Conservation (phyloP, 2,329 filamentous ascomycete species). For the Arthroderma sp. region DNA sequence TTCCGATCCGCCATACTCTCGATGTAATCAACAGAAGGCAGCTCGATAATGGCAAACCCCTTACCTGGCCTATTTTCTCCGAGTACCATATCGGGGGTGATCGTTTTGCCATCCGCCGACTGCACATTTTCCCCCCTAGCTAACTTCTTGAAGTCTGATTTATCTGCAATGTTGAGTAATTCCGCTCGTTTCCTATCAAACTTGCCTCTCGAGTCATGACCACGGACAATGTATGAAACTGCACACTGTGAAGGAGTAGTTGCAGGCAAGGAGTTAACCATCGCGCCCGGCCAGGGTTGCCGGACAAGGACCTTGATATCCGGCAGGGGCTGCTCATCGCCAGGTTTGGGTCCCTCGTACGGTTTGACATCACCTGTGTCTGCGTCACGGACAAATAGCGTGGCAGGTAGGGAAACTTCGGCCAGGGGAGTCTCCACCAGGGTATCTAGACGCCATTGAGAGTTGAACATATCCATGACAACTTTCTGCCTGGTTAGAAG, state of each 20-base stretch:
- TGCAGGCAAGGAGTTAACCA: constrained; percentile 52
- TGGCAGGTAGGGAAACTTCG: constrained; percentile 55
- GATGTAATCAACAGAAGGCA: constrained; percentile 61
- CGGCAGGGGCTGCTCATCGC: constrained; percentile 39
- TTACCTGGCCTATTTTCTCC: constrained; percentile 53
- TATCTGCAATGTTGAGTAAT: constrained; percentile 51
- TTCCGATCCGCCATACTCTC: constrained; percentile 54
- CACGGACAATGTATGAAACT: constrained; percentile 77
- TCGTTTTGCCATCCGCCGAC: constrained; percentile 51
- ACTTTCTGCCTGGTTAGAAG: constrained; percentile 43
- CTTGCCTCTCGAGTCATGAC: constrained; percentile 63
- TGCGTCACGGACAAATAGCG: constrained; percentile 54
- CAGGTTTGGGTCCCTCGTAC: constrained; percentile 58
- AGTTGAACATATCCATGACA: constrained; percentile 68
- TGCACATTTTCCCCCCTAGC: constrained; percentile 51
- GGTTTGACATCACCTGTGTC: constrained; percentile 45
- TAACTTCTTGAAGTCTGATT: constrained; percentile 46
- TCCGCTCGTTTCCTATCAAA: constrained; percentile 58
- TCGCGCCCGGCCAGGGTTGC: constrained; percentile 65
- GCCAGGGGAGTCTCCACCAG: constrained; percentile 55
- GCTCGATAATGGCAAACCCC: constrained; percentile 67
- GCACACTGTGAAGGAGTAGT: constrained; percentile 55
- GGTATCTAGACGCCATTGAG: constrained; percentile 59
- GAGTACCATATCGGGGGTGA: constrained; percentile 82
- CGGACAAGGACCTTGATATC: constrained; percentile 61